Conservation (phyloP, 1,284 basidiomycete species). For the Ceratobasidium sp. region DNA sequence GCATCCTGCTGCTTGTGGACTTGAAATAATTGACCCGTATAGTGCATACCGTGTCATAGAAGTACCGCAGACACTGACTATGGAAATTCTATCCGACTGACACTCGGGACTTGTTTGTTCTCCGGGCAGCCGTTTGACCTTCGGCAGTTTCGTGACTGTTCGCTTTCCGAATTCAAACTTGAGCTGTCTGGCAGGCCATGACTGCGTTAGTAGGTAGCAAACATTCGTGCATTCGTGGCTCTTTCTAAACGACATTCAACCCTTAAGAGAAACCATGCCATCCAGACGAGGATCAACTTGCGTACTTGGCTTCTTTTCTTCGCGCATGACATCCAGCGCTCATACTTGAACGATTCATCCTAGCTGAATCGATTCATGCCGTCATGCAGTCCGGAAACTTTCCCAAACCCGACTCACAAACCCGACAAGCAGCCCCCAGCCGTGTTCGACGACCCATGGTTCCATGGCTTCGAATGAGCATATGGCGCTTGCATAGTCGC, state of each 20-base stretch:
- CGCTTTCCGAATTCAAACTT: too few species aligned
- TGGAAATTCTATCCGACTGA: not conserved
- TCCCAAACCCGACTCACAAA: too few species aligned
- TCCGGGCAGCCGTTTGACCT: not conserved
- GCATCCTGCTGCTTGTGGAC: not conserved
- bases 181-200: too few species aligned
- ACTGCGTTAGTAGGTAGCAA: too few species aligned
- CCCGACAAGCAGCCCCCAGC: not conserved
- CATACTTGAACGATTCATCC: not conserved
- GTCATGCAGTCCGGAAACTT: not conserved
- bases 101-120: slow-evolving; percentile 1
- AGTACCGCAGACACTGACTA: too few species aligned
- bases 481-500: not conserved
- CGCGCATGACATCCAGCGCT: not conserved
- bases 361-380: not conserved
- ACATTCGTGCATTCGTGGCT: too few species aligned
- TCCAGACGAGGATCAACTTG: too few species aligned
- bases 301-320: too few species aligned
- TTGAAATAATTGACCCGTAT: not conserved
- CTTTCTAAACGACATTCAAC: too few species aligned
- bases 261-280: too few species aligned
- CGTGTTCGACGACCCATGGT: not conserved
- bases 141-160: not conserved
- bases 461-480: not conserved
- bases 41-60: not conserved